These are phyloP conservation scores for Leptographium lundbergii DNA, from an alignment of 2,329 filamentous ascomycete genomes.

Conservation along the genomic window DNA sequence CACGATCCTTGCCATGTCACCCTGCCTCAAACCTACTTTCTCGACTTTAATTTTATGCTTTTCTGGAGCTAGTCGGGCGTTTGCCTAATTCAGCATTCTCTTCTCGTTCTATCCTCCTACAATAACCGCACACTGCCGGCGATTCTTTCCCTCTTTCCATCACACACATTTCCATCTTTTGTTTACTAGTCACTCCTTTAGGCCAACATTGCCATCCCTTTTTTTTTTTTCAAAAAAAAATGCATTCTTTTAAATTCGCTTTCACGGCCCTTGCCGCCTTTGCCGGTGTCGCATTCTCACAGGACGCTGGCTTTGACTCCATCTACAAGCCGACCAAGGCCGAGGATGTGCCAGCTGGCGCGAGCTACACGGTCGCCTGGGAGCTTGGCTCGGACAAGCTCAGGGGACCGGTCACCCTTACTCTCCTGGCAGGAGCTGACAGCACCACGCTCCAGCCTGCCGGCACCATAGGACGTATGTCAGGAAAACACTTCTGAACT, in stretches of 20 bases:
- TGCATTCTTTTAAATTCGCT: neutral
- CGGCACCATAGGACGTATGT: constrained; percentile 3
- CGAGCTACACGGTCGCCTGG: constrained; percentile 39
- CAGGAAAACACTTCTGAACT: neutral
- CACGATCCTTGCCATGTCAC: neutral
- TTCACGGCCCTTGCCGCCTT: neutral
- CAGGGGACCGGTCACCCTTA: constrained; percentile 33
- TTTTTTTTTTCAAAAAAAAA: neutral
- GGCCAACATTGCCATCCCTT: neutral
- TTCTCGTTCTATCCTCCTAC: neutral
- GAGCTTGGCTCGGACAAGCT: constrained; percentile 21
- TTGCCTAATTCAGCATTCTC: neutral
- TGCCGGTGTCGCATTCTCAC: constrained; percentile 26
- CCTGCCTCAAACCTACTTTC: neutral
- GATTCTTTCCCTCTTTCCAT: neutral
- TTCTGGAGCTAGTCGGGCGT: neutral
- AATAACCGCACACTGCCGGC: neutral
- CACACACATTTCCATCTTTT: neutral
- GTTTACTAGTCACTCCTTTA: neutral
- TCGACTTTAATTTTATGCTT: too few relatives aligned
- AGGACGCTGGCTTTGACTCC: constrained; percentile 37
- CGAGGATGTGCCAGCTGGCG: constrained; percentile 33
- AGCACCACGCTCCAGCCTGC: constrained; percentile 23
- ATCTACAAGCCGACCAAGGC: constrained; percentile 30
- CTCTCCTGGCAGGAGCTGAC: constrained; percentile 38